Conservation (phyloP, 2,329 filamentous ascomycete genomes). For the Talaromyces verruculosus region DNA sequence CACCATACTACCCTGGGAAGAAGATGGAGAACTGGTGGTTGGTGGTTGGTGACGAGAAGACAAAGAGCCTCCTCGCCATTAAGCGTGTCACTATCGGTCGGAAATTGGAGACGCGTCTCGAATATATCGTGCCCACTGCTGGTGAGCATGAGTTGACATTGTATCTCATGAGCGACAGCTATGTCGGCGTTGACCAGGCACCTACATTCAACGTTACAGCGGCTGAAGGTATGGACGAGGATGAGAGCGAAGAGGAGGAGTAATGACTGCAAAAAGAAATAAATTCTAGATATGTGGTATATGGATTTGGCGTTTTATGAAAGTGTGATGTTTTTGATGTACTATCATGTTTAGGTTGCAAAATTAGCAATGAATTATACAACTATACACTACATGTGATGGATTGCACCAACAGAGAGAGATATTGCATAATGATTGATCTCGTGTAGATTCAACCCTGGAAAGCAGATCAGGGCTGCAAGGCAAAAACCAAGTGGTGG, state of each 20-base stretch:
- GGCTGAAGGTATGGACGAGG: constrained; percentile 92
- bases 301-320: constrained; percentile 20
- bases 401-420: neutral
- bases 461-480: neutral
- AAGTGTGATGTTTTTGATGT: constrained; percentile 5
- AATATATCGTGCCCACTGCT: constrained; percentile 83
- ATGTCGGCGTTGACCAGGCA: constrained; percentile 95
- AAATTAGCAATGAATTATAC: neutral
- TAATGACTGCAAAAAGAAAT: constrained; percentile 23
- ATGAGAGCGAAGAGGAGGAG: constrained; percentile 78
- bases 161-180: constrained; percentile 95
- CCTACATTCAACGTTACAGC: constrained; percentile 81
- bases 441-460: neutral
- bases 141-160: constrained; percentile 87
- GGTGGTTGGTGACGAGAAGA: constrained; percentile 88
- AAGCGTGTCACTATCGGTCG: constrained; percentile 87
- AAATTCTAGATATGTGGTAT: constrained; percentile 19
- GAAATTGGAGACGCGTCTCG: constrained; percentile 74
- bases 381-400: neutral
- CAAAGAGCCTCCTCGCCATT: constrained; percentile 83
- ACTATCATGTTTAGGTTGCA: neutral
- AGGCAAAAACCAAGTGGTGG: neutral
- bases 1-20: constrained; percentile 85
- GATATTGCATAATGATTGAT: neutral
- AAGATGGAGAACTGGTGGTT: constrained; percentile 99